phyloP scores from a whole-genome alignment of 495 filamentous ascomycete species.

The Aspergillus ostianus region DNA sequence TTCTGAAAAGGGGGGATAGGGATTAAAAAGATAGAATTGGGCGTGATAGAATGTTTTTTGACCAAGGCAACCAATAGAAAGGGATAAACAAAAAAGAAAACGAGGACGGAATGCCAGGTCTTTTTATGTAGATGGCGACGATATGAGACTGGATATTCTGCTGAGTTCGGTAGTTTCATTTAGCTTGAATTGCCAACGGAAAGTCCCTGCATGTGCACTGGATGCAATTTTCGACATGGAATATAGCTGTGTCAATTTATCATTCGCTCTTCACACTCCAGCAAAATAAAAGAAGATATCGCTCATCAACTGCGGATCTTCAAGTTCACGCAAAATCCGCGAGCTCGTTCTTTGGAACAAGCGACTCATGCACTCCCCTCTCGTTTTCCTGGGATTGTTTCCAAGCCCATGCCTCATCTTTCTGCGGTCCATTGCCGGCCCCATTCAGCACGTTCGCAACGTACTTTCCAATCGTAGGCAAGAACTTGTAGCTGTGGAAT shows the following conservation, averaged over 20 bases:
- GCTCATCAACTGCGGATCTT: not conserved
- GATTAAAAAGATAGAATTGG: too few relatives aligned
- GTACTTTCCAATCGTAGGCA: conserved; percentile 57
- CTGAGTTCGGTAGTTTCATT: too few relatives aligned
- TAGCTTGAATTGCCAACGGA: too few relatives aligned
- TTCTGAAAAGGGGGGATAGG: too few relatives aligned
- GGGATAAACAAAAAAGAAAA: too few relatives aligned
- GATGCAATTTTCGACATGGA: not conserved
- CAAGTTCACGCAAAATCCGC: conserved; percentile 10
- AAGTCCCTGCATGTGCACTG: not conserved
- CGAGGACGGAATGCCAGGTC: too few relatives aligned
- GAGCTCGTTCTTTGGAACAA: conserved; percentile 15
- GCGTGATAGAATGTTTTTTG: too few relatives aligned
- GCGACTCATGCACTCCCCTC: conserved; percentile 12
- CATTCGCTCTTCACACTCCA: too few relatives aligned
- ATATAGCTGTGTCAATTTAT: too few relatives aligned
- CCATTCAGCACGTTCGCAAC: conserved; percentile 49
- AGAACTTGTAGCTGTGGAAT: conserved; percentile 56
- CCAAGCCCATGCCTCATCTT: conserved; percentile 33
- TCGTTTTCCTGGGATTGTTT: conserved; percentile 14
- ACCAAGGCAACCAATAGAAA: too few relatives aligned
- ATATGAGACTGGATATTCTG: not conserved
- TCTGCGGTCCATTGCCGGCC: conserved; percentile 27
- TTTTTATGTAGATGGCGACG: not conserved
- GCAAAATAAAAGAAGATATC: not conserved